Conservation (phyloP, 2,329 filamentous ascomycete genomes). For the Lachnellula hyalina region DNA sequence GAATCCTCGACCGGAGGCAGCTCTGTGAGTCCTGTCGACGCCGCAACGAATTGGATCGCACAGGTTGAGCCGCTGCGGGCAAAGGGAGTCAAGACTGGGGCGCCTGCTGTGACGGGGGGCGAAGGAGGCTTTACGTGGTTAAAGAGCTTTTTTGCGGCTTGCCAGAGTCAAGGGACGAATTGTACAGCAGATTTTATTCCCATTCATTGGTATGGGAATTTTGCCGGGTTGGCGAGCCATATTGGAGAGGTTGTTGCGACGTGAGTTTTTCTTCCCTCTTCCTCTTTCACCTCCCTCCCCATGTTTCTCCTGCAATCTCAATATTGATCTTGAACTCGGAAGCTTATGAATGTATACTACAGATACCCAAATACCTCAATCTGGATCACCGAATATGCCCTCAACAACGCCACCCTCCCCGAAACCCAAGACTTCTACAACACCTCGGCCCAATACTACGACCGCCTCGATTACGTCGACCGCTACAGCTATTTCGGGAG, state of each 20-base stretch:
- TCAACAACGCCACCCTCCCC: conserved; percentile 47
- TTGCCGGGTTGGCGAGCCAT: conserved; percentile 33
- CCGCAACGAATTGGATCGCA: conserved; percentile 64
- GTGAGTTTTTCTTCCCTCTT: conserved; percentile 16
- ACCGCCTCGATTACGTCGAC: conserved; percentile 51
- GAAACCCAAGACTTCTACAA: conserved; percentile 65
- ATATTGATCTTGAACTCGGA: conserved; percentile 1
- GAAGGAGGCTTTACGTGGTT: conserved; percentile 61
- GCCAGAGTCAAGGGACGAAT: conserved; percentile 45
- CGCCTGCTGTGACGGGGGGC: conserved; percentile 65
- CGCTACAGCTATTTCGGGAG: conserved; percentile 73
- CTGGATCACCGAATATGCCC: conserved; percentile 77
- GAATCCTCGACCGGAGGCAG: conserved; percentile 52
- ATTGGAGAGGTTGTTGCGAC: conserved; percentile 29
- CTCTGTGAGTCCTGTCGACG: conserved; percentile 51
- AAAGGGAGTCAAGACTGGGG: conserved; percentile 58
- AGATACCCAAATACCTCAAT: conserved; percentile 58
- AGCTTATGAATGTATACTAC: conserved; percentile 20
- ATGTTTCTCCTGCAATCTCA: too few species aligned
- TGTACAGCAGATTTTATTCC: conserved; percentile 61
- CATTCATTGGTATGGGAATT: conserved; percentile 63
- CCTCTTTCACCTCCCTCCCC: conserved; percentile 38
- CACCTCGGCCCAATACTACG: conserved; percentile 59
- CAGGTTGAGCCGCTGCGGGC: conserved; percentile 65
- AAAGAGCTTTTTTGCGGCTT: conserved; percentile 58